Evolutionary conservation across 2,329 filamentous ascomycete species (phyloP).

Genomic region (Purpureocillium lavendulum): DNA sequence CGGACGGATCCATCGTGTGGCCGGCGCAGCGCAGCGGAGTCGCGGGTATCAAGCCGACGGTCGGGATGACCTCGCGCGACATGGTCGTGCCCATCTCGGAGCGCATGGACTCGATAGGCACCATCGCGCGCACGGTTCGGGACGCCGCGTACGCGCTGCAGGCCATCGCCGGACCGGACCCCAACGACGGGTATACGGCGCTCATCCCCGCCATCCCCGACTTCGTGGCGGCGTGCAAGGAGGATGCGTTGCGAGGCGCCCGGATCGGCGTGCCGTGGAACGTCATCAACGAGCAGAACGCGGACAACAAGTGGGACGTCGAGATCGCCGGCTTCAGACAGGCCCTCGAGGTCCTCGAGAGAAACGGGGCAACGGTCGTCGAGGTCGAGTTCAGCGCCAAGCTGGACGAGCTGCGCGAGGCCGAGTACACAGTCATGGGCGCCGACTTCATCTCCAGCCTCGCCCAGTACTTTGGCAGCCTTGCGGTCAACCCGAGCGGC

Average conservation of each 20-base stretch:
- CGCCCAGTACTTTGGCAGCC: conserved; percentile 43
- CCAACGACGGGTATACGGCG: conserved; percentile 50
- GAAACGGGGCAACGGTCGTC: conserved; percentile 51
- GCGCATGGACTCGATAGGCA: no score
- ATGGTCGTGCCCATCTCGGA: conserved; percentile 47
- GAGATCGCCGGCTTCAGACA: conserved; percentile 42
- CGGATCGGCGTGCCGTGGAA: conserved; percentile 58
- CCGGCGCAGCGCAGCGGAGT: neutral
- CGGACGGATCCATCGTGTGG: conserved; percentile 27
- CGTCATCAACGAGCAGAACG: conserved; percentile 30
- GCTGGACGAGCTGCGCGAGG: neutral
- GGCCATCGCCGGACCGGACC: conserved; percentile 53
- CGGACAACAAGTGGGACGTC: conserved; percentile 7
- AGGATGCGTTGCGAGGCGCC: conserved; percentile 43
- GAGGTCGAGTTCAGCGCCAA: conserved; percentile 33
- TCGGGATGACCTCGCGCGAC: conserved; percentile 25
- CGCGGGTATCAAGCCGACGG: no score
- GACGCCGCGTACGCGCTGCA: conserved; percentile 55
- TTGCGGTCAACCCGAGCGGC: conserved; percentile 45
- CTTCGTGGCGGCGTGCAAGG: conserved; percentile 49
- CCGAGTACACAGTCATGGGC: conserved; percentile 34
- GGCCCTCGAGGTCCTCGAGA: conserved; percentile 39
- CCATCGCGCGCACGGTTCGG: conserved; percentile 43
- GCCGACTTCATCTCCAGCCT: conserved; percentile 54
- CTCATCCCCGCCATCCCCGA: conserved; percentile 37